Evolutionary conservation across 2,329 filamentous ascomycete species (phyloP).

Genomic region (Trichophyton simii): DNA sequence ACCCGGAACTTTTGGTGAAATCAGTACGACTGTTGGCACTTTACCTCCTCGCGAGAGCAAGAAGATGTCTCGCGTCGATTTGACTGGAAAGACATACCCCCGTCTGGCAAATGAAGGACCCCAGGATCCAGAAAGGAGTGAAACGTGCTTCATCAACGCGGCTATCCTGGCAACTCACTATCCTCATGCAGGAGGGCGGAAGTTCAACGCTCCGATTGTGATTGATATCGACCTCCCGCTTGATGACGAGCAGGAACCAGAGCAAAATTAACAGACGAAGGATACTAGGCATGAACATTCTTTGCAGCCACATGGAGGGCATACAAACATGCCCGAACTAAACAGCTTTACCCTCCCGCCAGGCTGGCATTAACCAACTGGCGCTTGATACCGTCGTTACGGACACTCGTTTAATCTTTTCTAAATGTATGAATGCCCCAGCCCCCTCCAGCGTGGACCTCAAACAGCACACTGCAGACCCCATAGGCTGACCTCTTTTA

Average conservation of each 20-base stretch:
- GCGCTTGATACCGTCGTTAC: not conserved
- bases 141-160: conserved; percentile 72
- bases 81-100: conserved; percentile 31
- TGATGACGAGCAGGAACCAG: not conserved
- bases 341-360: not conserved
- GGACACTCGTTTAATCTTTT: not conserved
- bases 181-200: conserved; percentile 49
- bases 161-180: conserved; percentile 58
- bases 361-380: not conserved
- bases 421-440: not conserved
- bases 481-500: not conserved
- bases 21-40: conserved; percentile 12
- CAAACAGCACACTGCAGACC: not conserved
- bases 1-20: conserved; percentile 9
- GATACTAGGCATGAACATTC: not conserved
- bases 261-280: not conserved
- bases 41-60: conserved; percentile 37
- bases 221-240: conserved; percentile 61
- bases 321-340: not conserved
- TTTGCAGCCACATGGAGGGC: not conserved
- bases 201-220: conserved; percentile 68
- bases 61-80: conserved; percentile 43
- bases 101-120: conserved; percentile 24
- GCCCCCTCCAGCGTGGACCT: not conserved
- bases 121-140: conserved; percentile 35